Evolutionary conservation across 495 filamentous ascomycete genomes (phyloP), one percentile per base, ranked within the genome.

Genomic region (Aspergillus egyptiacus): DNA sequence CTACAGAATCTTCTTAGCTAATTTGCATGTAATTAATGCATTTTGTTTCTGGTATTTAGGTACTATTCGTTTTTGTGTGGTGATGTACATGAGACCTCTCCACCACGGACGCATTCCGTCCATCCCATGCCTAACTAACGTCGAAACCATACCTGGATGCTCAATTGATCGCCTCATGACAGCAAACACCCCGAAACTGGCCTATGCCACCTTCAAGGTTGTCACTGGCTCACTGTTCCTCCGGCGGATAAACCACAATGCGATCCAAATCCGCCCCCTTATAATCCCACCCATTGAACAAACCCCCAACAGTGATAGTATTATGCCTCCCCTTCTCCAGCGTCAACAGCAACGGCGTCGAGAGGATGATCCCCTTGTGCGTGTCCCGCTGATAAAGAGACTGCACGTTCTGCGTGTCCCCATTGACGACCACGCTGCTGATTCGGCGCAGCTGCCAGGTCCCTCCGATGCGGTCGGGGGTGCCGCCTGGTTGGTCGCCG

Each of bases 331-430:
- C 59, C 47, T 57, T 62, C 24, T 62, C 41, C 41, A 62, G 42
- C 0, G 56, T 62, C 36, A 62, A 20, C 19, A 56, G 50, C 33
- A 62, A 24, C 1, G 59, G 59, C 2, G 59, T 58, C 6, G 59
- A 62, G 0, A 62, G 59, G 13, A 62, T 62, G 14, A 62, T 57
- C 0, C 59, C 56, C 37, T 62, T 62, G 45, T 62, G 59, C 2
- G 59, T 59, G 20, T 62, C 59, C 13, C 59, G 45, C 32, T 62
- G 59, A 48, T 56, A 62, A 7, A 62, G 42, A 0, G 59, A 57
- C 25, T 59, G 41, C 1, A 59, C 40, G 36, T 44, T 55, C 14
- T 53, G 30, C 6, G 56, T 45, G 19, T 62, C 47, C 0, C 59
- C 59, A 19, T 62, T 62, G 15, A 62, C 56, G 0, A 59, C 38